A percentile compares a stretch with the other conserved stretches of the same genome.
phyloP scores from a whole-genome alignment of 371 early-diverging fungal species.

The Parasitella parasitica region DNA sequence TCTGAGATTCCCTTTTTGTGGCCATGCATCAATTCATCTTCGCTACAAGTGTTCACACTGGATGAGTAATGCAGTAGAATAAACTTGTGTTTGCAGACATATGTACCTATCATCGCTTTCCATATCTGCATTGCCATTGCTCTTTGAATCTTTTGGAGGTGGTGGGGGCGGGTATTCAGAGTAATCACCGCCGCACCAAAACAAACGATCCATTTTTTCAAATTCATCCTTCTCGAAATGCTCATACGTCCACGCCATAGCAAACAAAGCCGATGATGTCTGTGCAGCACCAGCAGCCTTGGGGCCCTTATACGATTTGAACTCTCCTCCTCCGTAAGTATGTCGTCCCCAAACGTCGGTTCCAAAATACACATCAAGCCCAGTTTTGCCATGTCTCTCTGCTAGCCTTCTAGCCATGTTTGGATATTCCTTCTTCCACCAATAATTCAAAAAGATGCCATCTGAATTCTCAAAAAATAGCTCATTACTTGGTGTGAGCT shows the following conservation, averaged over 20 bases:
- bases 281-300: constrained; percentile 38
- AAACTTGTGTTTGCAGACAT: not conserved
- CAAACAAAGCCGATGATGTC: constrained; percentile 61
- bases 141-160: not conserved
- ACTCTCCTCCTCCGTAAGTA: constrained; percentile 65
- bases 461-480: constrained; percentile 54
- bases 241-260: constrained; percentile 64
- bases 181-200: constrained; percentile 50
- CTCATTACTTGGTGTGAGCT: constrained; percentile 45
- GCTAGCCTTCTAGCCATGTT: constrained; percentile 32
- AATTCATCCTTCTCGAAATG: constrained; percentile 43
- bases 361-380: constrained; percentile 56
- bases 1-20: constrained; percentile 22
- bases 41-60: not conserved
- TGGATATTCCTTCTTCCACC: constrained; percentile 53
- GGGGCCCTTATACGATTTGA: constrained; percentile 49
- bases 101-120: constrained; percentile 15
- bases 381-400: constrained; percentile 23
- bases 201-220: constrained; percentile 48
- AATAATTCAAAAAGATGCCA: constrained; percentile 66
- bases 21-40: constrained; percentile 15
- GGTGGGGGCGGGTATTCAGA: constrained; percentile 22
- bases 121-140: not conserved
- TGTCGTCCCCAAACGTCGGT: constrained; percentile 69
- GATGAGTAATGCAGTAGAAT: not conserved